Evolutionary conservation across 768 basidiomycete genomes (phyloP).

Genomic region (Coprinopsis marcescibilis): DNA sequence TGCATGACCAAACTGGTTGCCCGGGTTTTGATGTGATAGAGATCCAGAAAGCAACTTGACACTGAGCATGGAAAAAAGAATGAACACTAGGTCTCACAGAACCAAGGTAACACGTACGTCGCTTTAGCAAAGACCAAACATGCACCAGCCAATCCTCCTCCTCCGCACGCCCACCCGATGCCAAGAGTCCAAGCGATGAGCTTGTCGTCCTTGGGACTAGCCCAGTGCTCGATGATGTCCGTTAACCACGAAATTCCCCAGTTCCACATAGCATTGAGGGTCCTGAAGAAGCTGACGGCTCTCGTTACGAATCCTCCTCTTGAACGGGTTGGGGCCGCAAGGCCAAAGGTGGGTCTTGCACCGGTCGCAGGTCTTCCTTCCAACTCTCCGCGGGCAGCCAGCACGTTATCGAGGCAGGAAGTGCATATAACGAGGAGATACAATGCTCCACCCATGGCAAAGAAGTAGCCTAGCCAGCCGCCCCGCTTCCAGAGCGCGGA

Average conservation of each 20-base stretch:
- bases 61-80: constrained; percentile 27
- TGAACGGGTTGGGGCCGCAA: constrained; percentile 10
- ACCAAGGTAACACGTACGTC: constrained; percentile 39
- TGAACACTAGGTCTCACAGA: background rate
- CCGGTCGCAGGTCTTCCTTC: constrained; percentile 49
- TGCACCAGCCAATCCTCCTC: constrained; percentile 85
- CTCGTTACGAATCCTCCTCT: constrained; percentile 14
- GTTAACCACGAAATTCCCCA: constrained; percentile 46
- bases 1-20: constrained; percentile 81
- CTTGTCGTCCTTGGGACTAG: constrained; percentile 75
- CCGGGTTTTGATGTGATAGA: constrained; percentile 72
- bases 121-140: constrained; percentile 80
- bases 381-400: constrained; percentile 65
- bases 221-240: constrained; percentile 67
- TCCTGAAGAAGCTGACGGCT: constrained; percentile 17
- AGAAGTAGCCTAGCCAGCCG: constrained; percentile 91
- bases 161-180: constrained; percentile 90
- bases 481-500: constrained; percentile 79
- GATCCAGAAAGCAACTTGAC: constrained; percentile 76
- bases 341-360: constrained; percentile 10
- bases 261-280: constrained; percentile 36
- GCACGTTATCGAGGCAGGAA: constrained; percentile 66
- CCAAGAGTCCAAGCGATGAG: constrained; percentile 87
- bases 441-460: constrained; percentile 69
- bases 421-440: constrained; percentile 62